Conservation (phyloP, 2,329 filamentous ascomycete species). For the Xylariales sp. region DNA sequence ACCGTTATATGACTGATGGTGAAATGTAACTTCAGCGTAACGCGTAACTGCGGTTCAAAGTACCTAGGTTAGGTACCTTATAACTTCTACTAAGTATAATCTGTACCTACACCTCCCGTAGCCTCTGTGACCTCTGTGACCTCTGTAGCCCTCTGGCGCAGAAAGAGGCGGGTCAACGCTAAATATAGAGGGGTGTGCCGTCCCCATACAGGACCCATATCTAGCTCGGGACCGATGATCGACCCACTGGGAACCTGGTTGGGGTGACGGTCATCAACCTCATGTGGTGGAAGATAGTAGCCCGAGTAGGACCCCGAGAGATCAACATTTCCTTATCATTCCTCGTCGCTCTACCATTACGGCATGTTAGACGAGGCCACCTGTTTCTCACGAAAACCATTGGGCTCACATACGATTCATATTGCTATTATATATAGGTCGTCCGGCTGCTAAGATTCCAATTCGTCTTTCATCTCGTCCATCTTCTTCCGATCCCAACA, state of each 20-base stretch:
- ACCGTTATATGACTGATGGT: too few species aligned
- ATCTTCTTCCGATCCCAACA: background rate
- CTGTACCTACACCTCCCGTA: too few species aligned
- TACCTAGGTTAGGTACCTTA: too few species aligned
- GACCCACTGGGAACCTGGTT: constrained; percentile 1
- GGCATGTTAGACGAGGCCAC: background rate
- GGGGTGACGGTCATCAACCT: constrained; percentile 23
- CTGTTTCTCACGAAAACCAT: background rate
- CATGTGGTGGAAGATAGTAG: background rate
- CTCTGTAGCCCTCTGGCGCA: too few species aligned
- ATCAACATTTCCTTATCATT: background rate
- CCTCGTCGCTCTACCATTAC: background rate
- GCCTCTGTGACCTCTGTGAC: too few species aligned
- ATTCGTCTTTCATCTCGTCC: background rate
- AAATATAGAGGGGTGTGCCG: too few species aligned
- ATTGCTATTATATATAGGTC: background rate
- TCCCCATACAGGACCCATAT: background rate
- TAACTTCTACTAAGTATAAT: too few species aligned
- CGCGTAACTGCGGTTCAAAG: too few species aligned
- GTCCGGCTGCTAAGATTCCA: background rate
- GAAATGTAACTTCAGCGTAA: too few species aligned
- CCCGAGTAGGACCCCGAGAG: background rate
- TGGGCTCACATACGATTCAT: background rate
- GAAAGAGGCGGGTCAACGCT: too few species aligned
- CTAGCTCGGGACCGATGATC: constrained; percentile 19